Evolutionary conservation across 352 stramenopile species (phyloP), one percentile per base, ranked within the genome.

Genomic region (Blastocystis sp.): DNA sequence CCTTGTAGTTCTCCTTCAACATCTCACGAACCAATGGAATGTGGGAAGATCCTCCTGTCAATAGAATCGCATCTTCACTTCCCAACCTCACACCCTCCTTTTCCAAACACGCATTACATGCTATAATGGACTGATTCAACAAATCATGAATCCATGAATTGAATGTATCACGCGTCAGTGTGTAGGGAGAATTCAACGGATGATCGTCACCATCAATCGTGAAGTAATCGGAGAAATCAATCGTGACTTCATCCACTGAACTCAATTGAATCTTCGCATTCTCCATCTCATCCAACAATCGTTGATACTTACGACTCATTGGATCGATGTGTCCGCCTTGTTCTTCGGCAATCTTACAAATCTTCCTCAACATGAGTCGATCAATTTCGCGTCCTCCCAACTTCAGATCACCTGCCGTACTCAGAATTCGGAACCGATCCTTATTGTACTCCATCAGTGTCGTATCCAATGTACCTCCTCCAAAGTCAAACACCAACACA

Each of bases 371-470:
- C 32, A 81, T 59, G 6, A 46, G 7, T 11, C 21, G 4, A 64
- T 81, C 69, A 42, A 81, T 63, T 8, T 81, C 69, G 29, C 42
- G 36, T 6, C 69, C 69, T 36, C 69, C 69, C 16, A 81, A 64
- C 14, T n/a, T 24, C 1, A 36, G 32, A n/a, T 63, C 11, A 8
- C 69, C 48, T 18, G 9, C 24, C 21, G 29, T 81, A 21, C n/a
- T 32, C 1, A 81, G 9, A 21, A 81, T 27, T 3, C n/a, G 14
- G n/a, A 61, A 51, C 16, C 6, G 27, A 44, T 29, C 29, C 1
- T 64, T 42, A 1, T 16, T 27, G 4, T n/a, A n/a, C 36, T 42
- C 16, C 24, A 81, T 27, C 27, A 81, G 14, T 9, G 46, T 42
- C 1, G 63, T 3, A 64, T 63, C 53, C 29, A 64, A 48, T 27